Conservation (phyloP, 371 early-diverging fungal species). For the Mortierella sp. region DNA sequence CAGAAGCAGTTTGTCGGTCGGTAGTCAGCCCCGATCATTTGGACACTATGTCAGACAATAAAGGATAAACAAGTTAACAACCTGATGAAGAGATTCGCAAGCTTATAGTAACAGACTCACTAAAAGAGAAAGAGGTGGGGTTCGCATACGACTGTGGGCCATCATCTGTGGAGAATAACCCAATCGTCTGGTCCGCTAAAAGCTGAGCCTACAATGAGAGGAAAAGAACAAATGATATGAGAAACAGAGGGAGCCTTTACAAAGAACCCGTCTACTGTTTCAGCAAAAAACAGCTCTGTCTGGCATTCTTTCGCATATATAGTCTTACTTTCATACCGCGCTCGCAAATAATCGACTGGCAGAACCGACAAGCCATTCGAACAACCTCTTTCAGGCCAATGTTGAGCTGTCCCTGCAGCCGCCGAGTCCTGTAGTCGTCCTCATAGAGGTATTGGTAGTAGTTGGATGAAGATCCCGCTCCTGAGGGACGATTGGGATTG, state of each 20-base stretch:
- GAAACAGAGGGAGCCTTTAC: too few relatives aligned
- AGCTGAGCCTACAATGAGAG: slow-evolving; percentile 32
- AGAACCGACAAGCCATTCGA: slow-evolving; percentile 61
- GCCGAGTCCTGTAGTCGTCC: neutral
- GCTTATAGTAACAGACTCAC: too few relatives aligned
- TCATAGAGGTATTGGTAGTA: neutral
- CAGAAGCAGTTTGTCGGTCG: slow-evolving; percentile 88
- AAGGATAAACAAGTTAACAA: neutral
- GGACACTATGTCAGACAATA: slow-evolving; percentile 63
- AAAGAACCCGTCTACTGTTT: neutral
- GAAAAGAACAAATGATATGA: too few relatives aligned
- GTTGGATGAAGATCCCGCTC: neutral
- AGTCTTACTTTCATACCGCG: slow-evolving; percentile 87
- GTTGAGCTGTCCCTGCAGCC: neutral
- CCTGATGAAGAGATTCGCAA: too few relatives aligned
- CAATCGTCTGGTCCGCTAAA: slow-evolving; percentile 87
- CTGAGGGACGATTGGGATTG: neutral
- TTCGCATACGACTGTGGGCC: slow-evolving; percentile 78
- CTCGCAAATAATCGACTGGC: slow-evolving; percentile 67
- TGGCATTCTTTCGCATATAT: neutral
- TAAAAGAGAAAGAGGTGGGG: neutral
- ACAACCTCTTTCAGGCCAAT: slow-evolving; percentile 47
- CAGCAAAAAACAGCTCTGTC: too few relatives aligned
- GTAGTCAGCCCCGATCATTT: slow-evolving; percentile 86
- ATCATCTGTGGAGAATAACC: slow-evolving; percentile 86